phyloP scores from a whole-genome alignment of 139 green algal genomes.

The Auxenochlorella pyrenoidosa region DNA sequence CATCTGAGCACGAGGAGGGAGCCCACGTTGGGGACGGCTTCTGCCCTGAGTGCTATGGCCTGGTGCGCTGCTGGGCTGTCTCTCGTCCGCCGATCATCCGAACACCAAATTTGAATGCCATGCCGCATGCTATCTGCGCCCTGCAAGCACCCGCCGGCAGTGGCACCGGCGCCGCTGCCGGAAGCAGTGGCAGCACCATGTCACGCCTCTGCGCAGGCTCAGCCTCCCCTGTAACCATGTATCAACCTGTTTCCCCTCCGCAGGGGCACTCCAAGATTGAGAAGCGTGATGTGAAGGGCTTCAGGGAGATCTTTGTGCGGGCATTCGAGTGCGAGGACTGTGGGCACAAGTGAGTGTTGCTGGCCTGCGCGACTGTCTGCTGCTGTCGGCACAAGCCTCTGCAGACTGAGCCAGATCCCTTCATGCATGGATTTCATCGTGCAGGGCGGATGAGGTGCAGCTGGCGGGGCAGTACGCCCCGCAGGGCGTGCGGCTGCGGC shows the following conservation, averaged over 20 bases:
- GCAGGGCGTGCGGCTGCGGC: conserved; percentile 45
- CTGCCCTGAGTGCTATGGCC: conserved; percentile 22
- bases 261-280: conserved; percentile 10
- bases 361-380: too few species aligned
- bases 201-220: too few species aligned
- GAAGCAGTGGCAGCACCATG: neutral
- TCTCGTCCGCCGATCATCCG: neutral
- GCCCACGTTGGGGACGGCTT: neutral
- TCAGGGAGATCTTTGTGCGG: conserved; percentile 17
- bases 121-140: neutral
- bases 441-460: conserved; percentile 34
- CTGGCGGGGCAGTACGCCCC: conserved; percentile 26
- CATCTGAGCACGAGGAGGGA: conserved; percentile 6
- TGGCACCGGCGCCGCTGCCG: neutral
- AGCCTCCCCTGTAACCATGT: too few species aligned
- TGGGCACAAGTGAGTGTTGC: neutral
- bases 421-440: too few species aligned
- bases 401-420: neutral
- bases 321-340: conserved; percentile 33
- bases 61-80: neutral
- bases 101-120: too few species aligned
- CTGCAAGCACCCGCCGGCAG: neutral
- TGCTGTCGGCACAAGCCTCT: neutral
- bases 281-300: conserved; percentile 17
- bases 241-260: neutral